Base-by-base conservation (phyloP, 768 basidiomycete species). In the Obba rivulosa region DNA sequence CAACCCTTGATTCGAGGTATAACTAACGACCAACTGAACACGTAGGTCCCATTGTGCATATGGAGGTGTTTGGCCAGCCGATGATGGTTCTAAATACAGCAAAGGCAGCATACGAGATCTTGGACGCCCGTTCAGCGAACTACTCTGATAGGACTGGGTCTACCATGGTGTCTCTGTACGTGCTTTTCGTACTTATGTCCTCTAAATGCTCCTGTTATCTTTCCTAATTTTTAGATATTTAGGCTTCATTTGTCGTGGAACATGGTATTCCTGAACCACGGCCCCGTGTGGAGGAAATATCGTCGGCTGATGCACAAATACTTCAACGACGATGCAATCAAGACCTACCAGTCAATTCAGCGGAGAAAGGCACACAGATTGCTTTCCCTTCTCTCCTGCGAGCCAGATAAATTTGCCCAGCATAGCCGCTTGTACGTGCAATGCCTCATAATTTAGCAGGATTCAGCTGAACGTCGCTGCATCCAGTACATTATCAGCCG, bases 241-340 rank as follows among this genome's bases (percentile, higher is more conserved):
- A 54, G 55, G 11, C 52, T 43, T 43, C 73, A 74, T 21, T 70
- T 74, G 61, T 72, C 71, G 3, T 70, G 66, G 57, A 63, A 63
- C 23, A 65, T 76, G 42, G 62, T 63, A 2, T 54, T 68, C 31
- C 66, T 73, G 66, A 63, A 61, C 3, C 75, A 76, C 39, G 69
- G 70, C 20, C 59, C 65, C 31, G 31, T 25, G 5, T 76, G 76
- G 76, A 69, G 63, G 42, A 62, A 63, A 9, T 67, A 69, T 22
- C 67, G 77, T 11, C 64, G 68, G 13, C 43, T 69, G 10, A 74
- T 77, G 53, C 65, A 67, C 34, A 57, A 69, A 41, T 67, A 75
- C 46, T 71, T 76, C 50, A 67, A 70, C 44, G 53, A 59, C 1
- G 57, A 60, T 23, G 69, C 69, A 1, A 56, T 63, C 0, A 46